phyloP scores from a whole-genome alignment of 768 basidiomycete species.

The Fomitopsis serialis region DNA sequence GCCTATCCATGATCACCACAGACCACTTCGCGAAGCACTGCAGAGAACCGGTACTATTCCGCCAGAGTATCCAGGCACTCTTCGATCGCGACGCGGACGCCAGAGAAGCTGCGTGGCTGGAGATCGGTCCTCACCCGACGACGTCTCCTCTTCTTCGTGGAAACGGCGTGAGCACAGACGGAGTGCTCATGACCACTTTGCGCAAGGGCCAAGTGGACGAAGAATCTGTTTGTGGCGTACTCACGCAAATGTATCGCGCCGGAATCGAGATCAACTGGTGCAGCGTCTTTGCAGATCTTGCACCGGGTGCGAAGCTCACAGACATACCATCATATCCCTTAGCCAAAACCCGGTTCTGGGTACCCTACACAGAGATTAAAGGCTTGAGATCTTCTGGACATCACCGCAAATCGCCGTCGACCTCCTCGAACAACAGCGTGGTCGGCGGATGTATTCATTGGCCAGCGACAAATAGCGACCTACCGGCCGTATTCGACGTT shows the following conservation, averaged over 20 bases:
- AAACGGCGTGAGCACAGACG: constrained; percentile 17
- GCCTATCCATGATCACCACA: constrained; percentile 39
- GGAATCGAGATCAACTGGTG: constrained; percentile 47
- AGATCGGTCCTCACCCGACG: constrained; percentile 60
- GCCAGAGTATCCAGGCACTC: constrained; percentile 42
- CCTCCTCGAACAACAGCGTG: constrained; percentile 8
- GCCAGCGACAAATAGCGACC: constrained; percentile 17
- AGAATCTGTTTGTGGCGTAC: constrained; percentile 37
- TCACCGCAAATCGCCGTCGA: background rate
- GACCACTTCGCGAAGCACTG: constrained; percentile 60
- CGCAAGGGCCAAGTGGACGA: constrained; percentile 39
- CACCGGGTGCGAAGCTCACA: constrained; percentile 32
- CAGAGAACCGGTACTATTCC: constrained; percentile 50
- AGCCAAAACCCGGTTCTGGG: constrained; percentile 50
- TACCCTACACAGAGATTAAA: constrained; percentile 33
- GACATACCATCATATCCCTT: constrained; percentile 65
- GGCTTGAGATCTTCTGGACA: background rate
- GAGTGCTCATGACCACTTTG: constrained; percentile 43
- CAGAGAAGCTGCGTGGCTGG: constrained; percentile 48
- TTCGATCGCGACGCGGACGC: constrained; percentile 21
- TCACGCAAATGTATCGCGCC: constrained; percentile 45
- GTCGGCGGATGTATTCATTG: background rate
- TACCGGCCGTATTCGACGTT: constrained; percentile 47
- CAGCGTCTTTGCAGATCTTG: constrained; percentile 42
- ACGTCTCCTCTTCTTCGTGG: constrained; percentile 48